These are phyloP conservation scores for Castanopsis chinensis DNA, from an alignment of 306 rosid species.

Conservation along the genomic window DNA sequence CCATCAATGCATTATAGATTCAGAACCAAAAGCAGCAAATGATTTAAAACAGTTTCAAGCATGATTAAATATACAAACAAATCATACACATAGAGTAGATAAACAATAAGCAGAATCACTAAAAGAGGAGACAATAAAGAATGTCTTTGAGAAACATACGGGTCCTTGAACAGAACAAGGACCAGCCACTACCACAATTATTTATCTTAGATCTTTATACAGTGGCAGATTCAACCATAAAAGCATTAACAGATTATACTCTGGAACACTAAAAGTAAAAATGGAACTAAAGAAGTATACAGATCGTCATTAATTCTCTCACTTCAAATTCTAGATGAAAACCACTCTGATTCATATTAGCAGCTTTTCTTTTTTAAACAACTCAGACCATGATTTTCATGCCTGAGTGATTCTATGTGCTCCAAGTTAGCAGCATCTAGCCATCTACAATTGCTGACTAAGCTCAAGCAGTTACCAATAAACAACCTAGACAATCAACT, in stretches of 20 bases:
- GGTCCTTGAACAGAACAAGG: not conserved
- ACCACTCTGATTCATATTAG: not conserved
- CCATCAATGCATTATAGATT: slow-evolving; percentile 23
- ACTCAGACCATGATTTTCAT: not conserved
- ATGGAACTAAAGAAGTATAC: not conserved
- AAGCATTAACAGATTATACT: not conserved
- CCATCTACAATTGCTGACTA: not conserved
- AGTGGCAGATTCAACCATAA: not conserved
- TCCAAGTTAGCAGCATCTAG: slow-evolving; percentile 4
- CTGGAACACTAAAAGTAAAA: not conserved
- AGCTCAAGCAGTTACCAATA: not conserved
- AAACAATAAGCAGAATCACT: not conserved
- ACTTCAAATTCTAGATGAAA: not conserved
- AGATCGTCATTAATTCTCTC: not conserved
- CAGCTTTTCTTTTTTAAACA: not conserved
- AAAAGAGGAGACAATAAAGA: not conserved
- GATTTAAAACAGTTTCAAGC: slow-evolving; percentile 15
- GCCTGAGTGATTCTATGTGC: not conserved
- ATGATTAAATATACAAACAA: not conserved
- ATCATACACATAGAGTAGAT: not conserved
- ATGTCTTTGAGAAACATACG: not conserved
- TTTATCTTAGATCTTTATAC: not conserved
- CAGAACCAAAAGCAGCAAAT: slow-evolving; percentile 20
- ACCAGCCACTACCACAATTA: not conserved
- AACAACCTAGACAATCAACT: not conserved